Evolutionary conservation across 495 filamentous ascomycete genomes (phyloP).

Genomic region (Beverwykella pulmonaria): DNA sequence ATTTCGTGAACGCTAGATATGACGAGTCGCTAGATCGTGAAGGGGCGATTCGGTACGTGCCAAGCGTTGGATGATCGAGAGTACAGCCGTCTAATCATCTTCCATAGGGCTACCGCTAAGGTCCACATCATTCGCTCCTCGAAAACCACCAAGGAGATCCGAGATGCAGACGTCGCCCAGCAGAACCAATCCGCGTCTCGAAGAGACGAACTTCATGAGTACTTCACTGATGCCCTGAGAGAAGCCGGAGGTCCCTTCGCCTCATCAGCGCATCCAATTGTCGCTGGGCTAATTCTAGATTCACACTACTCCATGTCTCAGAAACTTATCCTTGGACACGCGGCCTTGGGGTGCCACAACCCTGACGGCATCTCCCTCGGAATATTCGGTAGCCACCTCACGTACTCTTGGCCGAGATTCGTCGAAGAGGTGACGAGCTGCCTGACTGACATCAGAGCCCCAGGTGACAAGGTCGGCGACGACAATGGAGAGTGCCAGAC

Average conservation of each 20-base stretch:
- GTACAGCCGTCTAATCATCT: not conserved
- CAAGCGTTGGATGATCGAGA: no score
- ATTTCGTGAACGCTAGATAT: conserved; percentile 28
- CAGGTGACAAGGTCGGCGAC: conserved; percentile 47
- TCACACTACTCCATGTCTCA: conserved; percentile 46
- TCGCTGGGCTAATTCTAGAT: conserved; percentile 53
- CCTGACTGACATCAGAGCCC: conserved; percentile 40
- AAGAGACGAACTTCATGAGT: conserved; percentile 45
- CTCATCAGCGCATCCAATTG: conserved; percentile 45
- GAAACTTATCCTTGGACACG: conserved; percentile 49
- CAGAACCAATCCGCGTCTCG: conserved; percentile 42
- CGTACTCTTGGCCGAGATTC: conserved; percentile 55
- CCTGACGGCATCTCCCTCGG: conserved; percentile 50
- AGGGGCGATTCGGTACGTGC: conserved; percentile 38
- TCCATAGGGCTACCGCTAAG: conserved; percentile 45
- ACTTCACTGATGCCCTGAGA: conserved; percentile 50
- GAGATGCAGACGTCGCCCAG: conserved; percentile 45
- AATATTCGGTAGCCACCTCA: conserved; percentile 53
- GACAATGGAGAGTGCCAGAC: conserved; percentile 48
- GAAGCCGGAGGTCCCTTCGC: conserved; percentile 46
- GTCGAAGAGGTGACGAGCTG: conserved; percentile 50
- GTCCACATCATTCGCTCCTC: conserved; percentile 51
- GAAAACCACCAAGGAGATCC: conserved; percentile 49
- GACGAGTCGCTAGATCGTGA: conserved; percentile 24
- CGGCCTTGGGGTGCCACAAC: conserved; percentile 51